Evolutionary conservation across 164 flowering plant species (phyloP), one percentile per base, ranked within the genome.

Genomic region (Dillenia suffruticosa): DNA sequence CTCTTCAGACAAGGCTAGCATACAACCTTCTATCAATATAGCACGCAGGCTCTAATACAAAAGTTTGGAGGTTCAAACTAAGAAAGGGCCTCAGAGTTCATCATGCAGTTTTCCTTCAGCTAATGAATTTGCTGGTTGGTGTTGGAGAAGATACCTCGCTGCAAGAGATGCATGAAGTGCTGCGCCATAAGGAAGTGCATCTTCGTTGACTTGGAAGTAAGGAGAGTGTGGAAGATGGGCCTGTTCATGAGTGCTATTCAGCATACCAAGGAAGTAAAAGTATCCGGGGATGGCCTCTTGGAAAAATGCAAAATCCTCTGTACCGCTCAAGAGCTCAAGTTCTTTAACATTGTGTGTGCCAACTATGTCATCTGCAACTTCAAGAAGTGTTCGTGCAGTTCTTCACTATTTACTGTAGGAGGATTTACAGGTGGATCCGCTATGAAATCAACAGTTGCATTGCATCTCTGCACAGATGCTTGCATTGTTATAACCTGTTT

Each of bases 141-240:
- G 43, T 17, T 78, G 74, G 13, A 64, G 57, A 51, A 88, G 83
- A 63, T 82, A 85, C 32, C 76, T 72, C 2, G 71, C 59, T 43
- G 88, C 96, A 66, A 91, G 62, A 6, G 96, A 79, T 43, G 96
- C 92, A 49, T 91, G 96, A 16, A 87, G 78, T 17, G 96, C 89
- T 53, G 94, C 90, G 9, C 96, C 94, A 60, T 67, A 72, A 51
- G 92, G 84, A 67, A 91, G 78, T 40, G 56, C 81, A 51, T 79
- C 86, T 72, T 91, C 97, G 32, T 89, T 77, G 64, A 89, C 49
- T 12, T 46, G 58, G 69, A 81, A 89, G 58, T 70, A 63, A 10
- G 94, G 92, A 0, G 91, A 81, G 56, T 91, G 97, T 0, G 19
- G 47, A 0, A 66, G 46, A 13, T 66, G 65, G 12, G 69, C 68